These are phyloP conservation scores for Syzygium aqueum DNA, from an alignment of 345 rosid genomes.

Conservation along the genomic window DNA sequence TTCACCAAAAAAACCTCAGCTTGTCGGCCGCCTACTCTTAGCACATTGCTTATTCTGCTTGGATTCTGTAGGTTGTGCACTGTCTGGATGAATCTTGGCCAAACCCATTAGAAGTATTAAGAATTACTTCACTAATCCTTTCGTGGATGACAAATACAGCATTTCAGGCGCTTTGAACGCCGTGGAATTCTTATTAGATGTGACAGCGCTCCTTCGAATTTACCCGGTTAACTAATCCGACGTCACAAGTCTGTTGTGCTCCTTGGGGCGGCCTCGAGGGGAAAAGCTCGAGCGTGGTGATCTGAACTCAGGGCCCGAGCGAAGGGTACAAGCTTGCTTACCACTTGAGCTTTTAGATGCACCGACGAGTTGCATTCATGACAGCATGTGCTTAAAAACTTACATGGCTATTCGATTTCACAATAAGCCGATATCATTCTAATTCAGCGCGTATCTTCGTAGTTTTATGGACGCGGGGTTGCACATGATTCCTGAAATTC, in stretches of 20 bases:
- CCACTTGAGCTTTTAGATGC: fast-evolving
- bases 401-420: neutral
- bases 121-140: neutral
- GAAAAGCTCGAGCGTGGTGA: neutral
- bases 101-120: neutral
- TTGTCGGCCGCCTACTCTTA: neutral
- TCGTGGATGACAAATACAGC: neutral
- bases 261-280: neutral
- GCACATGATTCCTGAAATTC: neutral
- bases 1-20: neutral
- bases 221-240: neutral
- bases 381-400: neutral
- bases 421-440: neutral
- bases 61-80: neutral
- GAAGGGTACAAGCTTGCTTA: neutral
- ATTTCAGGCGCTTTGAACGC: neutral
- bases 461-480: neutral
- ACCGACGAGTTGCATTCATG: neutral
- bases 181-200: neutral
- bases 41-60: neutral
- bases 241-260: neutral
- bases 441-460: neutral
- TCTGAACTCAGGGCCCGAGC: neutral
- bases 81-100: neutral
- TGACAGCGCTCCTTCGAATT: neutral